A percentile compares a stretch with the other conserved stretches of the same genome.
These are phyloP conservation scores for Candida orba DNA, from an alignment of 805 yeast species.

Conservation along the genomic window DNA sequence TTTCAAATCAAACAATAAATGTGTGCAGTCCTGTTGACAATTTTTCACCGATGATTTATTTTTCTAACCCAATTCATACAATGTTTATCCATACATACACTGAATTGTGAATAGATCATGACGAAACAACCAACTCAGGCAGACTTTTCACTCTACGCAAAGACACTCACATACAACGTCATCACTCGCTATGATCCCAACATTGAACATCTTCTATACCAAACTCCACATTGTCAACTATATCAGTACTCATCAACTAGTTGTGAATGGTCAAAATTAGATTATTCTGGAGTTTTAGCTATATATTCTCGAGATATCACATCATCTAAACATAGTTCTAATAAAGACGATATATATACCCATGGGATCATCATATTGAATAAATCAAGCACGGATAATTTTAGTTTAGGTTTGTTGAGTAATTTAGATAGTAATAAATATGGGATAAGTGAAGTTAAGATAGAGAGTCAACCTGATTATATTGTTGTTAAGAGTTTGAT, in stretches of 20 bases:
- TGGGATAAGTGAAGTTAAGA: slow-evolving; percentile 44
- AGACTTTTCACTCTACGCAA: slow-evolving; percentile 37
- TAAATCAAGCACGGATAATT: slow-evolving; percentile 60
- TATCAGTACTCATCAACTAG: slow-evolving; percentile 46
- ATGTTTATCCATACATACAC: too few relatives aligned
- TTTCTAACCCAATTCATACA: neutral
- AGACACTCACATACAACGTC: slow-evolving; percentile 67
- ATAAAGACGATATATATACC: slow-evolving; percentile 35
- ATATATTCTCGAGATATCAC: slow-evolving; percentile 45
- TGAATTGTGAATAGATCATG: too few relatives aligned
- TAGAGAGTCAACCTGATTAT: slow-evolving; percentile 62
- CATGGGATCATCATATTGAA: slow-evolving; percentile 69
- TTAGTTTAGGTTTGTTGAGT: slow-evolving; percentile 62
- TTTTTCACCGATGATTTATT: neutral
- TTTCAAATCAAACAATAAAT: too few relatives aligned
- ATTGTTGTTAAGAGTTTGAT: slow-evolving; percentile 60
- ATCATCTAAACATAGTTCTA: slow-evolving; percentile 7
- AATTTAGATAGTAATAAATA: slow-evolving; percentile 36
- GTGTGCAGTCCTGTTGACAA: neutral
- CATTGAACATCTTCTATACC: slow-evolving; percentile 57
- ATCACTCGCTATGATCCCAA: slow-evolving; percentile 71
- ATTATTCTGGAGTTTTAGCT: slow-evolving; percentile 63
- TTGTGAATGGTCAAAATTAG: slow-evolving; percentile 66
- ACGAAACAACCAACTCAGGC: neutral
- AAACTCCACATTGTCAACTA: slow-evolving; percentile 66